Evolutionary conservation across 352 stramenopile genomes (phyloP), one percentile per base, ranked within the genome.

Genomic region (Pythium monospermum): DNA sequence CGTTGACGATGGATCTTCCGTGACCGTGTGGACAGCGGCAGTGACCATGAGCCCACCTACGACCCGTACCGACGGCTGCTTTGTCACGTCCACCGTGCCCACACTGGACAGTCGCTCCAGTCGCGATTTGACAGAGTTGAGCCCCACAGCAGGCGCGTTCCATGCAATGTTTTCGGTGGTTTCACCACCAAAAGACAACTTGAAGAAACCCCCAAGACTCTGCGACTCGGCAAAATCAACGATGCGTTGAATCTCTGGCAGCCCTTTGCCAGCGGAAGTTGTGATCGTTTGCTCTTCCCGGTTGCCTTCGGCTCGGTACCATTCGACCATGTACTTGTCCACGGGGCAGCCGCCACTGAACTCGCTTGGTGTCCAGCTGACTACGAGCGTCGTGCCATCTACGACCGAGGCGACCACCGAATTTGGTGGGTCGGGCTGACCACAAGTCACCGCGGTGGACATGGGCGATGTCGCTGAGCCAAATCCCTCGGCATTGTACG

Each of bases 271-370:
- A 15, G 79, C 76, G 0, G 82, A 92, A 0, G 76, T 89, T 6
- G 82, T 92, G 28, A 92, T 83, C 2, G 75, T 89, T 41, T 92
- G 82, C 22, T 87, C 59, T 49, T 89, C 76, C 19, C 57, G 67
- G 0, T 47, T 58, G 11, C 76, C 79, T 59, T 83, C 68, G 1
- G 61, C 49, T 4, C 73, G 78, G 61, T 81, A 92, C 79, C 82
- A 91, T 55, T 92, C 82, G 15, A 91, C 49, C 27, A 74, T 81
- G 62, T 93, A 88, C 28, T 73, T 72, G 59, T 86, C 75, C 2
- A 88, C 61, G 18, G 63, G 52, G 28, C 77, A 88, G 1, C 49
- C 61, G 13, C 57, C 61, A 27, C 60, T 57, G 1, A 54, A 45
- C 3, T 60, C 49, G 40, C 59, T 80, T 1, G 66, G 36, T 13